These are phyloP conservation scores for Massarina eburnea DNA, from an alignment of 2,329 filamentous ascomycete species.

Conservation along the genomic window DNA sequence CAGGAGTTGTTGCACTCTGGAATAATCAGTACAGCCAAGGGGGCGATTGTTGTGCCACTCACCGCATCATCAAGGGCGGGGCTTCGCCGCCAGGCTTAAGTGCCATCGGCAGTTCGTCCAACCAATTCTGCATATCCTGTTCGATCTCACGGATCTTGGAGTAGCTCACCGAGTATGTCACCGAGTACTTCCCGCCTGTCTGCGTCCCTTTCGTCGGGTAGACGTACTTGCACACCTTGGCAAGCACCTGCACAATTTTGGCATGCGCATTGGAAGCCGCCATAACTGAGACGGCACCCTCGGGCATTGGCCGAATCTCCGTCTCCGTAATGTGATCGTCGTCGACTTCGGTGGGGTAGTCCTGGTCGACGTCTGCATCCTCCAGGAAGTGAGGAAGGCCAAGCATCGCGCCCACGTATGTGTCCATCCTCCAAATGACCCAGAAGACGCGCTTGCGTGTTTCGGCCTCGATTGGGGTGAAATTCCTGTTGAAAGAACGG, in stretches of 20 bases:
- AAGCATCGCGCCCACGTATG: slow-evolving; percentile 55
- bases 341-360: slow-evolving; percentile 50
- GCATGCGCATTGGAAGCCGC: slow-evolving; percentile 63
- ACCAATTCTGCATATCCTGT: slow-evolving; percentile 63
- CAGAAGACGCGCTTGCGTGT: slow-evolving; percentile 55
- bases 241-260: slow-evolving; percentile 57
- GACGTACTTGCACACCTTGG: slow-evolving; percentile 65
- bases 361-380: slow-evolving; percentile 54
- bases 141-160: slow-evolving; percentile 66
- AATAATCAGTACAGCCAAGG: slow-evolving; percentile 6
- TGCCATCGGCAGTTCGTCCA: slow-evolving; percentile 68
- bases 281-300: slow-evolving; percentile 58
- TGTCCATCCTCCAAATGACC: slow-evolving; percentile 55
- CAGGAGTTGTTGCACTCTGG: slow-evolving; percentile 69
- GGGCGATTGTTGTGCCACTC: slow-evolving; percentile 39
- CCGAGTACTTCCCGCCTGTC: slow-evolving; percentile 40
- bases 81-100: slow-evolving; percentile 80
- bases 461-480: slow-evolving; percentile 53
- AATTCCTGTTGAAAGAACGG: slow-evolving; percentile 50
- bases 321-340: slow-evolving; percentile 55
- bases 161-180: slow-evolving; percentile 64
- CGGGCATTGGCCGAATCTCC: slow-evolving; percentile 56
- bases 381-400: slow-evolving; percentile 52
- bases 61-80: slow-evolving; percentile 74
- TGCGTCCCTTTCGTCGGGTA: slow-evolving; percentile 61